A percentile compares a stretch with the other conserved stretches of the same genome.
These are phyloP conservation scores for Adansonia rubrostipa DNA, from an alignment of 441 rosid species.

Conservation along the genomic window DNA sequence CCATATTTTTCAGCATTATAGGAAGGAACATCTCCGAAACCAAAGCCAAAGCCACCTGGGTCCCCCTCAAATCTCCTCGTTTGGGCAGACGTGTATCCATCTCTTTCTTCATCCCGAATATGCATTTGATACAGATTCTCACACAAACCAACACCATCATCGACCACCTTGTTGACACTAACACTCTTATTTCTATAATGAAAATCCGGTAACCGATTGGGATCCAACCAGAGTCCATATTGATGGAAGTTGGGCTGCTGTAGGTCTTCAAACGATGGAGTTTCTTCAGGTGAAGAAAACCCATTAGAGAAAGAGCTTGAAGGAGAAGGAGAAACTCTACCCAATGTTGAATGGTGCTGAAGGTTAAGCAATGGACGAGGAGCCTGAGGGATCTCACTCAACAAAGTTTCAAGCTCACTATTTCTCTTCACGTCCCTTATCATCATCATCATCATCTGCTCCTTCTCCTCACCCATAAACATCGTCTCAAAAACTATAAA, in stretches of 20 bases:
- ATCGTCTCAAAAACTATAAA: too few species aligned
- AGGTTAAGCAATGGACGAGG: conserved; percentile 30
- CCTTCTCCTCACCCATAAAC: too few species aligned
- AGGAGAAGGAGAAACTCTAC: conserved; percentile 41
- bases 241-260: conserved; percentile 29
- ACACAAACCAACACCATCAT: conserved; percentile 47
- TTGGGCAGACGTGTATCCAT: conserved; percentile 26
- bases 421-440: conserved; percentile 27
- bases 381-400: conserved; percentile 31
- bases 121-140: conserved; percentile 47
- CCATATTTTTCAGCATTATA: conserved; percentile 31
- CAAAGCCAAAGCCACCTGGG: conserved; percentile 36
- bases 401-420: conserved; percentile 28
- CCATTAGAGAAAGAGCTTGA: conserved; percentile 41
- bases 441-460: too few species aligned
- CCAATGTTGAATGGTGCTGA: conserved; percentile 31
- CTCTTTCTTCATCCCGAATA: conserved; percentile 46
- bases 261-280: conserved; percentile 31
- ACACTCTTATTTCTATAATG: conserved; percentile 20
- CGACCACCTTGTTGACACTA: conserved; percentile 24
- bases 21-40: conserved; percentile 35
- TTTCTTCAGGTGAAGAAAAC: conserved; percentile 40
- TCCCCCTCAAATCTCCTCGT: conserved; percentile 43
- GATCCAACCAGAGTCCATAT: conserved; percentile 38
- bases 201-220: conserved; percentile 28